A percentile compares a stretch with the other conserved stretches of the same genome.
Evolutionary conservation across 2,329 filamentous ascomycete species (phyloP).

Genomic region (Trichoderma asperellum): DNA sequence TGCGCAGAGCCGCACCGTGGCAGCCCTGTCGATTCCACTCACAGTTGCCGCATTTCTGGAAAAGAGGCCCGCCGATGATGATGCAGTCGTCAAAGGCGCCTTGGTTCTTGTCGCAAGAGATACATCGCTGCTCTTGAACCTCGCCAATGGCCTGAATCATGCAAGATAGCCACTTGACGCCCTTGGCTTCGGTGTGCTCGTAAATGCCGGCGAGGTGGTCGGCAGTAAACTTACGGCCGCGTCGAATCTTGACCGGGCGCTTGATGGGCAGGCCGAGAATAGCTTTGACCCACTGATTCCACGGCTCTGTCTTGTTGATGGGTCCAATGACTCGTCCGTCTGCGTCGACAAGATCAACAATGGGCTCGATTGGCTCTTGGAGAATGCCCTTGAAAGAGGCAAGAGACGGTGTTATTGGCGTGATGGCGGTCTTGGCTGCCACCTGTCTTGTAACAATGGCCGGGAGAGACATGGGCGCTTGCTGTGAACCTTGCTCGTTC

Average conservation of each 20-base stretch:
- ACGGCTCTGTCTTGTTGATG: conserved; percentile 43
- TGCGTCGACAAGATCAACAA: conserved; percentile 45
- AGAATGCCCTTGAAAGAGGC: background rate
- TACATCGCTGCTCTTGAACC: conserved; percentile 46
- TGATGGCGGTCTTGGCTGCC: conserved; percentile 14
- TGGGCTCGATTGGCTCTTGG: conserved; percentile 28
- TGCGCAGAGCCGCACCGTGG: conserved; percentile 36
- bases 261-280: conserved; percentile 46
- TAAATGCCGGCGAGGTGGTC: conserved; percentile 48
- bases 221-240: conserved; percentile 47
- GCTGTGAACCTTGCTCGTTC: background rate
- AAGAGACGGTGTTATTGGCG: conserved; percentile 7
- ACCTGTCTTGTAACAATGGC: background rate
- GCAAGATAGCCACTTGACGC: conserved; percentile 52
- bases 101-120: conserved; percentile 47
- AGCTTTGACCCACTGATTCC: conserved; percentile 48
- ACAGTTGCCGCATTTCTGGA: conserved; percentile 56
- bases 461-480: background rate
- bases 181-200: conserved; percentile 47
- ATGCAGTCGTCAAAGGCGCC: conserved; percentile 53
- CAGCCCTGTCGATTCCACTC: conserved; percentile 52
- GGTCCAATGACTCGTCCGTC: conserved; percentile 46
- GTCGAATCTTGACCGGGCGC: conserved; percentile 48
- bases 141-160: conserved; percentile 56
- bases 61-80: conserved; percentile 47